phyloP scores from a whole-genome alignment of 2,329 filamentous ascomycete species.

The Xylaria sp. region DNA sequence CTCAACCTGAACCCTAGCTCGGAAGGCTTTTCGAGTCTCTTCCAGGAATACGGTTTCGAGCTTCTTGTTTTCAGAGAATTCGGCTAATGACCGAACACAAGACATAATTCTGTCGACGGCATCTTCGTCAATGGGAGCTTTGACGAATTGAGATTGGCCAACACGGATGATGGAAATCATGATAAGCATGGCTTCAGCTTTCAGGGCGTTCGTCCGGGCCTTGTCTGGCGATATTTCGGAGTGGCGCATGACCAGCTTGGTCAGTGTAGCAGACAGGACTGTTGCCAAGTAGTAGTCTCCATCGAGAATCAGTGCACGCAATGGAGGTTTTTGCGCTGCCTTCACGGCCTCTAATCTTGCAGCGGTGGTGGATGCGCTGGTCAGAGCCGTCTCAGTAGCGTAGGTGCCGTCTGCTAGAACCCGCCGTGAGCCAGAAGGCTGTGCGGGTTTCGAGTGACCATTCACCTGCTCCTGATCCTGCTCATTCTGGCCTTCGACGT shows the following conservation, averaged over 20 bases:
- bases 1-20: slow-evolving; percentile 94
- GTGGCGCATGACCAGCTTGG: slow-evolving; percentile 97
- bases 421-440: slow-evolving; percentile 84
- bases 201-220: slow-evolving; percentile 89
- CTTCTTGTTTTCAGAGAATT: slow-evolving; percentile 88
- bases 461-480: slow-evolving; percentile 71
- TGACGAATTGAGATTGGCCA: slow-evolving; percentile 98
- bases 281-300: slow-evolving; percentile 96
- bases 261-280: slow-evolving; percentile 93
- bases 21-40: slow-evolving; percentile 94
- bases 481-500: slow-evolving; percentile 74
- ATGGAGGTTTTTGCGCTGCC: slow-evolving; percentile 92
- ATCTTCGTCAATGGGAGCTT: slow-evolving; percentile 95
- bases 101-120: slow-evolving; percentile 99
- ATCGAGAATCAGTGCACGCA: slow-evolving; percentile 93
- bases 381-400: slow-evolving; percentile 93
- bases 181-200: slow-evolving; percentile 97
- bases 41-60: slow-evolving; percentile 92
- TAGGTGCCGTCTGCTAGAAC: slow-evolving; percentile 97
- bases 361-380: slow-evolving; percentile 86
- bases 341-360: slow-evolving; percentile 96
- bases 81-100: slow-evolving; percentile 88
- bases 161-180: slow-evolving; percentile 99
- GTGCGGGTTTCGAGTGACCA: slow-evolving; percentile 75
- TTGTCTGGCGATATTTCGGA: slow-evolving; percentile 87